phyloP scores from a whole-genome alignment of 441 rosid genomes.

The Croton setiger region DNA sequence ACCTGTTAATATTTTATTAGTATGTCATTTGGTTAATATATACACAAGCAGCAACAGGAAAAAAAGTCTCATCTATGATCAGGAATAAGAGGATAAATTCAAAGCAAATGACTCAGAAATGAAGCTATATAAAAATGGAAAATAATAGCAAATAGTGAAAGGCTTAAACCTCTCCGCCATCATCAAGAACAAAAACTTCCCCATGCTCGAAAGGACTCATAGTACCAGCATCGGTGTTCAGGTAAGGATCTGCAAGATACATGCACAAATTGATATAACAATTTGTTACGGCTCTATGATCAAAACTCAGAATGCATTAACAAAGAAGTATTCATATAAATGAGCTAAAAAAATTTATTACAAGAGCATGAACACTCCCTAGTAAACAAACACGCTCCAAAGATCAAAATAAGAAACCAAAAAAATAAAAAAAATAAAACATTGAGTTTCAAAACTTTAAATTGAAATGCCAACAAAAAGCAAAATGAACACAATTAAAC shows the following conservation, averaged over 20 bases:
- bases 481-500: not conserved
- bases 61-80: not conserved
- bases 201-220: conserved; percentile 99
- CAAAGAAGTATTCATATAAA: not conserved
- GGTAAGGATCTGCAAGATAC: conserved; percentile 70
- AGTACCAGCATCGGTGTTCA: conserved; percentile 97
- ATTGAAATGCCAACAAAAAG: not conserved
- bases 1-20: conserved; percentile 20
- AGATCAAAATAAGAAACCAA: not conserved
- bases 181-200: conserved; percentile 96
- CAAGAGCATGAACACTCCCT: too few species aligned
- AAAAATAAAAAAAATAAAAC: too few species aligned
- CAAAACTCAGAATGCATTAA: not conserved
- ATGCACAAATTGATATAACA: not conserved
- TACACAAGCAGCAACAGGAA: not conserved
- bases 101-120: not conserved
- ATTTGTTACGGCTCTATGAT: not conserved
- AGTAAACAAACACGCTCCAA: too few species aligned
- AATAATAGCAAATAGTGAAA: not conserved
- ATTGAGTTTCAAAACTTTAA: not conserved
- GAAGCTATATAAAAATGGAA: not conserved
- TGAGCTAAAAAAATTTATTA: not conserved
- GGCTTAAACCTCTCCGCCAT: conserved; percentile 85
- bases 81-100: not conserved
- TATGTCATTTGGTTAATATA: not conserved